phyloP scores from a whole-genome alignment of 2,329 filamentous ascomycete genomes.

The Venturia nashicola region DNA sequence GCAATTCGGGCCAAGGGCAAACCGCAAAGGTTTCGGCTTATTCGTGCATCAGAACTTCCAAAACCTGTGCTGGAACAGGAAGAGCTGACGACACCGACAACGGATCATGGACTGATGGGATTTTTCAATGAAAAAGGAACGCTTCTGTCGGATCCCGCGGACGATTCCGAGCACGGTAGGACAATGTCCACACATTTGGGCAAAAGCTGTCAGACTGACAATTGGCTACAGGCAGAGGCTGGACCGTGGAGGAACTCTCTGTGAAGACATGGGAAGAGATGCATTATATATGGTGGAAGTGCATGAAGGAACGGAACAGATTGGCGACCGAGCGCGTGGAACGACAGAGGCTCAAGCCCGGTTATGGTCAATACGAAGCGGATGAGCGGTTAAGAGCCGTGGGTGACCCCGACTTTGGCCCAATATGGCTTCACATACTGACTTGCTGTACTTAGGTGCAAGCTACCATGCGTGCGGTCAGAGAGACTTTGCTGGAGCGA shows the following conservation, averaged over 20 bases:
- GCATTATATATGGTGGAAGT: constrained; percentile 88
- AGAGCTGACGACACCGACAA: constrained; percentile 43
- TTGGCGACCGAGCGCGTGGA: constrained; percentile 67
- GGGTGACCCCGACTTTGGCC: constrained; percentile 13
- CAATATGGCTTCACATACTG: background rate
- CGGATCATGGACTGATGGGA: constrained; percentile 78
- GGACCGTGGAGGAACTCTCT: constrained; percentile 76
- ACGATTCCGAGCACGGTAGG: constrained; percentile 57
- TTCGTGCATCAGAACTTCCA: constrained; percentile 54
- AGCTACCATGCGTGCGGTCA: constrained; percentile 69
- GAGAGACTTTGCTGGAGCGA: constrained; percentile 74
- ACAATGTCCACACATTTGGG: background rate
- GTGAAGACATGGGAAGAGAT: constrained; percentile 89
- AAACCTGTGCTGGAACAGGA: constrained; percentile 52
- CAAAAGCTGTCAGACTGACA: background rate
- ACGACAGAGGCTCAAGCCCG: constrained; percentile 52
- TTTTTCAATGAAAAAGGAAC: constrained; percentile 70
- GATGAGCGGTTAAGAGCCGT: constrained; percentile 54
- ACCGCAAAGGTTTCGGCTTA: constrained; percentile 58
- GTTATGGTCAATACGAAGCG: constrained; percentile 62
- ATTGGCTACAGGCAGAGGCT: constrained; percentile 49
- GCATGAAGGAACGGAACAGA: constrained; percentile 79
- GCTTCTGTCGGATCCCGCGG: constrained; percentile 58
- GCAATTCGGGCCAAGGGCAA: constrained; percentile 63
- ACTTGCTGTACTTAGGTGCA: constrained; percentile 43